Evolutionary conservation across 192 early-diverging fungal genomes (phyloP).

Genomic region (Thoreauomyces humboldtii): DNA sequence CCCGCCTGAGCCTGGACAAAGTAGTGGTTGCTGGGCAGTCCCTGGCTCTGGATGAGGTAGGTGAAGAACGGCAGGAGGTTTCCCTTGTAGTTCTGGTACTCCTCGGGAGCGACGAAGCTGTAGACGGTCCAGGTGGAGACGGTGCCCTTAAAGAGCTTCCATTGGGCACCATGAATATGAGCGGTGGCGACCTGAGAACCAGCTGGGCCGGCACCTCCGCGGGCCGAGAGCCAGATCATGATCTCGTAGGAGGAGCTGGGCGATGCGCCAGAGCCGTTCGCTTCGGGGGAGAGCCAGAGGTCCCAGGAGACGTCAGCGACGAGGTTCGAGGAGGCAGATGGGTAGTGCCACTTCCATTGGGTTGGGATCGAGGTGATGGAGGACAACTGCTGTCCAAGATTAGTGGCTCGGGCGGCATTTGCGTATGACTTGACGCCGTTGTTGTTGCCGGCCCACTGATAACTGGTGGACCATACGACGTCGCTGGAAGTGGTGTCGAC

Average conservation of each 20-base stretch:
- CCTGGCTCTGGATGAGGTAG: background rate
- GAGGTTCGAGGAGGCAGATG: background rate
- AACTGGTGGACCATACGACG: background rate
- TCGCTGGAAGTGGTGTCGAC: background rate
- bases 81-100: background rate
- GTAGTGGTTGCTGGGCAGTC: background rate
- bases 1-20: conserved; percentile 7
- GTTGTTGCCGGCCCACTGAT: background rate
- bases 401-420: background rate
- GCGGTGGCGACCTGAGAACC: background rate
- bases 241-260: background rate
- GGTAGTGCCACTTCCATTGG: background rate
- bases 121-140: background rate
- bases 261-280: background rate
- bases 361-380: background rate
- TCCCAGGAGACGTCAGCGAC: conserved; percentile 8
- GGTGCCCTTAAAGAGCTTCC: background rate
- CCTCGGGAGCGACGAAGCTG: background rate
- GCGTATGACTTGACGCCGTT: background rate
- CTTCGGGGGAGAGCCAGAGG: conserved; percentile 2
- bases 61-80: background rate
- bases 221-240: conserved; percentile 6
- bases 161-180: background rate
- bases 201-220: conserved; percentile 2
- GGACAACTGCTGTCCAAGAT: background rate